These are phyloP conservation scores for Cutaneotrichosporon sp. DNA, from an alignment of 1,284 basidiomycete species.

Conservation along the genomic window DNA sequence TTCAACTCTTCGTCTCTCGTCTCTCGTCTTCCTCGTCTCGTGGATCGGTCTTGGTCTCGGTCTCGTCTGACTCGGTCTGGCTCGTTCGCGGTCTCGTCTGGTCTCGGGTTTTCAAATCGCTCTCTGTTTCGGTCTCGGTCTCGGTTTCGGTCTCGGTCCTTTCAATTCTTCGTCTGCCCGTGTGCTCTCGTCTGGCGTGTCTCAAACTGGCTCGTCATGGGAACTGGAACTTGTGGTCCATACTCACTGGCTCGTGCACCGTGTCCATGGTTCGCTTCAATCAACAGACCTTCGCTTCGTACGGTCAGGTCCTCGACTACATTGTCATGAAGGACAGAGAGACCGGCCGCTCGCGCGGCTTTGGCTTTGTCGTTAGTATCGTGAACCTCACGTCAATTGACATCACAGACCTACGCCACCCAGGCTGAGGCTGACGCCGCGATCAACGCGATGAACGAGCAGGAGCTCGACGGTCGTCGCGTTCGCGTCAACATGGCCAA, in stretches of 20 bases:
- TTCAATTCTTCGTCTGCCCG: constrained; percentile 17
- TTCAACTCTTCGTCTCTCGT: constrained; percentile 10
- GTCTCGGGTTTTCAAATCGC: constrained; percentile 1
- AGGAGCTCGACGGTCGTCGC: constrained; percentile 88
- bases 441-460: constrained; percentile 78
- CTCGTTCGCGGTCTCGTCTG: constrained; percentile 8
- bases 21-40: constrained; percentile 23
- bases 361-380: constrained; percentile 74
- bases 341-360: constrained; percentile 91
- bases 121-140: background rate
- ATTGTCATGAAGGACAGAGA: constrained; percentile 98
- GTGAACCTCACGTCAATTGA: background rate
- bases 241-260: constrained; percentile 3
- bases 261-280: constrained; percentile 15
- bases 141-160: constrained; percentile 4
- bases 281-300: constrained; percentile 49
- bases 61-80: constrained; percentile 6
- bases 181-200: constrained; percentile 16
- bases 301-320: constrained; percentile 57
- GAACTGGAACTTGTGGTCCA: background rate
- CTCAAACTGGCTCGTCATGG: constrained; percentile 5
- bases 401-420: constrained; percentile 61
- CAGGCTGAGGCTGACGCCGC: constrained; percentile 73
- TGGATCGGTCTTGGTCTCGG: constrained; percentile 12
- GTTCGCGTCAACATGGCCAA: constrained; percentile 92